Evolutionary conservation across 805 yeast species (phyloP).

Genomic region (Brettanomyces custersianus): DNA sequence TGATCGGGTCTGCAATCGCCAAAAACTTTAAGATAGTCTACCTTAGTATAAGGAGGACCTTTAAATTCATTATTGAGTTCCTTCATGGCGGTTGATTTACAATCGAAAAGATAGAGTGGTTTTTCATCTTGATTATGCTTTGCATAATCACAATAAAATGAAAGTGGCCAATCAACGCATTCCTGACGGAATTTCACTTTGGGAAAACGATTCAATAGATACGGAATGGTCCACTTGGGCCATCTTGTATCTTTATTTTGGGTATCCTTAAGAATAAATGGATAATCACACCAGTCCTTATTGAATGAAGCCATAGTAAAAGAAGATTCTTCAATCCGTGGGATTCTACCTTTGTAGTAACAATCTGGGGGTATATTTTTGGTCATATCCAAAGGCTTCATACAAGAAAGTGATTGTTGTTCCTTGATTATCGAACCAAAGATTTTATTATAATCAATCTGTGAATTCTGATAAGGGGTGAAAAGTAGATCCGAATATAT

Average conservation of each 20-base stretch:
- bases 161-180: slow-evolving; percentile 70
- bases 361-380: slow-evolving; percentile 6
- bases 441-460: slow-evolving; percentile 45
- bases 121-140: slow-evolving; percentile 63
- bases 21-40: slow-evolving; percentile 37
- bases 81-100: slow-evolving; percentile 60
- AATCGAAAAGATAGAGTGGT: slow-evolving; percentile 81
- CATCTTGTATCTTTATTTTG: slow-evolving; percentile 26
- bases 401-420: slow-evolving; percentile 22
- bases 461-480: slow-evolving; percentile 77
- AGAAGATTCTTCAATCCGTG: slow-evolving; percentile 37
- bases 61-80: slow-evolving; percentile 39
- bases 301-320: slow-evolving; percentile 38
- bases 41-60: slow-evolving; percentile 44
- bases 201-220: slow-evolving; percentile 45
- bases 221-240: slow-evolving; percentile 57
- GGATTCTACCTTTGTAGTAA: slow-evolving; percentile 31
- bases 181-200: slow-evolving; percentile 70
- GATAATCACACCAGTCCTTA: slow-evolving; percentile 37
- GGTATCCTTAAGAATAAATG: slow-evolving; percentile 37
- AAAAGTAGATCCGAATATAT: slow-evolving; percentile 72
- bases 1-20: slow-evolving; percentile 69
- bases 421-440: slow-evolving; percentile 41
- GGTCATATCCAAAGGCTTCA: slow-evolving; percentile 8
- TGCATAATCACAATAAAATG: slow-evolving; percentile 53